These are phyloP conservation scores for Fusarium solani-melongenae DNA, from an alignment of 2,329 filamentous ascomycete species.

Conservation along the genomic window DNA sequence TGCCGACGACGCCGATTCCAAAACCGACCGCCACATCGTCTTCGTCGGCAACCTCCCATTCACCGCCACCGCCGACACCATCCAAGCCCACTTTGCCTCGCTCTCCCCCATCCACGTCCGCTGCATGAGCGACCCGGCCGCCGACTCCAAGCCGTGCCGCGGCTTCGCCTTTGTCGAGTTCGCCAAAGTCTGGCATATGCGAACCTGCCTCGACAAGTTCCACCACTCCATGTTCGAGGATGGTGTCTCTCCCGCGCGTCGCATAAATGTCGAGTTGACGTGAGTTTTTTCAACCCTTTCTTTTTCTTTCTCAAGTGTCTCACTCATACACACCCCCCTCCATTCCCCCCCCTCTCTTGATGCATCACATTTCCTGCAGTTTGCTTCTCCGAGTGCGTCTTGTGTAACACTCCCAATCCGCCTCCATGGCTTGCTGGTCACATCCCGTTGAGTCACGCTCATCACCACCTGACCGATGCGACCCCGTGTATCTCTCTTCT, in stretches of 20 bases:
- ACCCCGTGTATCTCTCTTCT: not conserved
- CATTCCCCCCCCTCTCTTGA: not conserved
- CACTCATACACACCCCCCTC: not conserved
- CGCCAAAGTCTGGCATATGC: conserved; percentile 86
- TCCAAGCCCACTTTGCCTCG: conserved; percentile 81
- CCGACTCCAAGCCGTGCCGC: conserved; percentile 70
- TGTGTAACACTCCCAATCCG: conserved; percentile 11
- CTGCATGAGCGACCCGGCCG: conserved; percentile 74
- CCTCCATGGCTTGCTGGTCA: conserved; percentile 4
- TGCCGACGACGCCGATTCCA: conserved; percentile 24
- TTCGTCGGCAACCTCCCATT: conserved; percentile 84
- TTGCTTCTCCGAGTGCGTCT: not conserved
- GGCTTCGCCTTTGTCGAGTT: conserved; percentile 94
- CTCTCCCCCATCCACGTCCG: conserved; percentile 66
- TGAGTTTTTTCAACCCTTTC: conserved; percentile 55
- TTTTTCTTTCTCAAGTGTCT: conserved; percentile 7
- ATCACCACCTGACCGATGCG: conserved; percentile 10
- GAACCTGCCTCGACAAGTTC: conserved; percentile 89
- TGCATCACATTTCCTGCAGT: conserved; percentile 2
- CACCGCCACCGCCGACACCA: conserved; percentile 76
- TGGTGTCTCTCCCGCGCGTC: conserved; percentile 66
- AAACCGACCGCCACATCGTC: conserved; percentile 48
- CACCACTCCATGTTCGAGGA: conserved; percentile 84
- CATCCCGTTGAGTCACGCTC: conserved; percentile 7
- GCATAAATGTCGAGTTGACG: conserved; percentile 94